Conservation (phyloP, 768 basidiomycete genomes). For the Termitomyces sp. region DNA sequence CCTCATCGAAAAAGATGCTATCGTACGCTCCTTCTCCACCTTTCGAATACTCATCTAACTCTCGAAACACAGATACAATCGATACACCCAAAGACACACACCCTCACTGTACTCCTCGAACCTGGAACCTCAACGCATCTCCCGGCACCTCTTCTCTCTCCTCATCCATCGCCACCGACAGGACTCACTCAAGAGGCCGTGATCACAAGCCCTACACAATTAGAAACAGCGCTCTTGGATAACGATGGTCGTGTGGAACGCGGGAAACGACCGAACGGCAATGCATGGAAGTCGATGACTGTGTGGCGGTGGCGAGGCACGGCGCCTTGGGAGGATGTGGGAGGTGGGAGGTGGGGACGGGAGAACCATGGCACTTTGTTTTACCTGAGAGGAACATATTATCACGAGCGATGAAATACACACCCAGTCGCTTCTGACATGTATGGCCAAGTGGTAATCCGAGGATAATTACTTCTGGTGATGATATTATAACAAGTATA, state of each 20-base stretch:
- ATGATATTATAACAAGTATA: background rate
- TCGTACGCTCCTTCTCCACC: background rate
- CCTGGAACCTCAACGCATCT: conserved; percentile 35
- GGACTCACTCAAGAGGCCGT: conserved; percentile 30
- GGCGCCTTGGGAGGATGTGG: conserved; percentile 19
- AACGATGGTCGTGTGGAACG: conserved; percentile 44
- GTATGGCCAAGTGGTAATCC: too few relatives aligned
- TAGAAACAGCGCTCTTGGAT: conserved; percentile 52
- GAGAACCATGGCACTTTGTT: conserved; percentile 48
- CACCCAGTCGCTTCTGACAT: background rate
- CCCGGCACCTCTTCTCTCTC: conserved; percentile 31
- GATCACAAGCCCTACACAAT: conserved; percentile 41
- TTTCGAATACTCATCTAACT: background rate
- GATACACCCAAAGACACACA: conserved; percentile 38
- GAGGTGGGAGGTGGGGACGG: conserved; percentile 36
- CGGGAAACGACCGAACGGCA: conserved; percentile 40
- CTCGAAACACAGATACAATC: conserved; percentile 27
- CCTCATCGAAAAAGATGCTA: conserved; percentile 27
- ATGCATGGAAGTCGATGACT: conserved; percentile 57
- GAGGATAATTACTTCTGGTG: too few relatives aligned
- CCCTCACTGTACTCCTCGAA: conserved; percentile 41
- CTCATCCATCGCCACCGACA: conserved; percentile 25
- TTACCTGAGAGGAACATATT: conserved; percentile 42
- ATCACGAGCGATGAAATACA: conserved; percentile 26
- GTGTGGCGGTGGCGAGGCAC: conserved; percentile 48